These are phyloP conservation scores for Lophium mytilinum DNA, from an alignment of 495 filamentous ascomycete genomes.

Conservation along the genomic window DNA sequence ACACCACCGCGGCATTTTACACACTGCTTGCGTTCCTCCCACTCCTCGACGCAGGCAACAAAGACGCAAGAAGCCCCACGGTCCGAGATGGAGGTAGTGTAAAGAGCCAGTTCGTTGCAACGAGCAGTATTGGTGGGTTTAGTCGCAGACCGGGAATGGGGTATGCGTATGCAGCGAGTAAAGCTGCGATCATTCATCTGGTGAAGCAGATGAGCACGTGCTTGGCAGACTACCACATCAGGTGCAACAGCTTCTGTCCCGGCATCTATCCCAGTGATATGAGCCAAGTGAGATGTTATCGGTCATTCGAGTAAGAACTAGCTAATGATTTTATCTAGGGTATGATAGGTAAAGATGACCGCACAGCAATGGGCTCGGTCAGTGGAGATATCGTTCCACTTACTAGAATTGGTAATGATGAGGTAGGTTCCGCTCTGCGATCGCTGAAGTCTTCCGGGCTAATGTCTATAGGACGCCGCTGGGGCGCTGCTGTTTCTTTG, in stretches of 20 bases:
- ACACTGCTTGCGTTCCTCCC: conserved; percentile 56
- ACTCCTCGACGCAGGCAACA: conserved; percentile 55
- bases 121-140: conserved; percentile 54
- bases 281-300: conserved; percentile 1
- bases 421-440: conserved; percentile 18
- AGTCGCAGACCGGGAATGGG: conserved; percentile 48
- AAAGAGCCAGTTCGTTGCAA: conserved; percentile 55
- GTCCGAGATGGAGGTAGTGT: conserved; percentile 46
- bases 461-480: conserved; percentile 32
- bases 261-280: conserved; percentile 34
- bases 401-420: conserved; percentile 10
- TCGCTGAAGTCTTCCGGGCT: conserved; percentile 28
- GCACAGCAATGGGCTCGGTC: conserved; percentile 6
- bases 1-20: conserved; percentile 53
- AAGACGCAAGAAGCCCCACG: conserved; percentile 31
- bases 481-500: conserved; percentile 34
- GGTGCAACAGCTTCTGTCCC: conserved; percentile 58
- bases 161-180: conserved; percentile 56
- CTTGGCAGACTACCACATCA: conserved; percentile 51
- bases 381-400: conserved; percentile 11
- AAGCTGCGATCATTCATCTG: conserved; percentile 55
- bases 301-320: conserved; percentile 28
- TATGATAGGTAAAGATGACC: conserved; percentile 9
- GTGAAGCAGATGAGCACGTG: conserved; percentile 52
- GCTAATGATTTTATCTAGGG: conserved; percentile 15